Percentiles rank a stretch among this genome's conserved stretches.
These are phyloP conservation scores for Acanthamoeba triangularis DNA, from an alignment of 208 protist species.

Conservation along the genomic window DNA sequence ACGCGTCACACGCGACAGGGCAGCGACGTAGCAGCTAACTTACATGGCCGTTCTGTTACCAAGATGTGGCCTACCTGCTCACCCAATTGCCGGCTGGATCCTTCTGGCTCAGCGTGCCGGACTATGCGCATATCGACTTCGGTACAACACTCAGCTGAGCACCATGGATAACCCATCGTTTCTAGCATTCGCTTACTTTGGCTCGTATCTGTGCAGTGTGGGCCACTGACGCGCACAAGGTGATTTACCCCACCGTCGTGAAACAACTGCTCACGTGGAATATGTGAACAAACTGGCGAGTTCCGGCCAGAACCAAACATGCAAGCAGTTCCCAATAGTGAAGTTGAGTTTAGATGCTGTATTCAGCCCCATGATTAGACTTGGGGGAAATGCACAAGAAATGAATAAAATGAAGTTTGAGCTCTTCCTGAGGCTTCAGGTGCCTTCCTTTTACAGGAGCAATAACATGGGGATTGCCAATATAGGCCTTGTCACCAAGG, in stretches of 20 bases:
- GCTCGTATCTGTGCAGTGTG: not conserved
- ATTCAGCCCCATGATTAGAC: no score
- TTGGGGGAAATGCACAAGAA: no score
- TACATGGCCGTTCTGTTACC: not conserved
- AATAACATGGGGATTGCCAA: no score
- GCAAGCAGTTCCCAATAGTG: no score
- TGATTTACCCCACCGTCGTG: not conserved
- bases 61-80: conserved; percentile 1
- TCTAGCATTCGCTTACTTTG: not conserved
- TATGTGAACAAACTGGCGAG: not conserved
- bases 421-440: no score
- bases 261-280: conserved; percentile 15
- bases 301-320: no score
- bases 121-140: conserved; percentile 69
- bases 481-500: no score
- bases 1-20: no score
- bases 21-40: no score
- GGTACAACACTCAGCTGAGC: not conserved
- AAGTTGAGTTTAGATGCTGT: no score
- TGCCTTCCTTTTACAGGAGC: no score
- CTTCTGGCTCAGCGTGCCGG: conserved; percentile 13
- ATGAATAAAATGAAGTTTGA: no score
- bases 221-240: conserved; percentile 12
- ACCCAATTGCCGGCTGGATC: not conserved
- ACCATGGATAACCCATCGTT: not conserved